Evolutionary conservation across 78 protist species (phyloP).

Genomic region (Salpingoeca rosetta): DNA sequence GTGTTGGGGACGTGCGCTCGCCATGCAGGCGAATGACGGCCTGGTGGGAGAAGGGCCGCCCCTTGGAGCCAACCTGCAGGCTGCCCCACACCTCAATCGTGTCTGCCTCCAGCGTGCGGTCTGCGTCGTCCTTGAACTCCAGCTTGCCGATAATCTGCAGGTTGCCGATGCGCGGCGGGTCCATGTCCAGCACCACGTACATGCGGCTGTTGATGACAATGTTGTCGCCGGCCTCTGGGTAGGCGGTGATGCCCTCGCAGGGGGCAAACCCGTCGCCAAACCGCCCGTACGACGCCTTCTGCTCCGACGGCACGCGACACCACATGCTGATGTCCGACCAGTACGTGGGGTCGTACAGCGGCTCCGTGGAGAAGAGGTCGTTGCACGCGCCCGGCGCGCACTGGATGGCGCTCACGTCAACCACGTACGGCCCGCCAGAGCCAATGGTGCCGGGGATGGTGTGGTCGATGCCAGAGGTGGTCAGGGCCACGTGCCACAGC

Average conservation of each 20-base stretch:
- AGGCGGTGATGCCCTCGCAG: neutral
- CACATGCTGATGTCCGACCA: neutral
- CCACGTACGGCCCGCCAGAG: neutral
- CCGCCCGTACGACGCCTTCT: neutral
- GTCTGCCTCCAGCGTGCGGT: neutral
- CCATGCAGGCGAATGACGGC: slow-evolving; percentile 30
- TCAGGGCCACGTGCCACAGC: neutral
- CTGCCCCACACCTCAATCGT: slow-evolving; percentile 3
- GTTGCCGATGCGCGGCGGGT: neutral
- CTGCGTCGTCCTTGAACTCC: neutral
- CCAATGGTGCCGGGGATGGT: too few relatives aligned
- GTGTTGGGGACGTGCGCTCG: neutral
- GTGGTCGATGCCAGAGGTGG: neutral
- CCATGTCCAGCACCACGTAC: neutral
- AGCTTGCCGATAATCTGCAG: neutral
- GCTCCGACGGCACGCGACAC: neutral
- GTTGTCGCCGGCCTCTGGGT: neutral
- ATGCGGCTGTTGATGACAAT: neutral
- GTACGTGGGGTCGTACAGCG: neutral
- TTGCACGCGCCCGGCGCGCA: neutral
- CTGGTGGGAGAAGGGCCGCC: slow-evolving; percentile 13
- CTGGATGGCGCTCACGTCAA: neutral
- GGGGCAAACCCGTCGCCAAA: neutral
- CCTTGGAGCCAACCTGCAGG: slow-evolving; percentile 22
- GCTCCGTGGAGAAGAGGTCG: neutral